Base-by-base conservation (phyloP, 169 alveolate species). In the Plasmodium cynomolgi region DNA sequence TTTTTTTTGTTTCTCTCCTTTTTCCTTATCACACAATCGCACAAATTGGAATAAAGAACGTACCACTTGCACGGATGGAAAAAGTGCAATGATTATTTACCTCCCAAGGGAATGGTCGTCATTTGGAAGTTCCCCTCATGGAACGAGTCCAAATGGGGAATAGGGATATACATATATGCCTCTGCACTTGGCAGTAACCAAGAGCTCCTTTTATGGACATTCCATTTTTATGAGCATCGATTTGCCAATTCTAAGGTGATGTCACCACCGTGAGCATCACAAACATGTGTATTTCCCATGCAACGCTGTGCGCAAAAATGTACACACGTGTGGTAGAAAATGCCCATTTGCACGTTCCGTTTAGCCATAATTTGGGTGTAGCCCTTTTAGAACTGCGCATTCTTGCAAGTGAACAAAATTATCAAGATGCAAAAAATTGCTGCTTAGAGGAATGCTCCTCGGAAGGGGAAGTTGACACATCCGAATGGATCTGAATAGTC, bases 241-340 rank as follows among this genome's bases (percentile, higher is more conserved):
- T 20, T 13, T 50, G 9, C n/a, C 15, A 54, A 54, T 50, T 81
- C 71, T 56, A n/a, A 62, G 33, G 75, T 26, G 11, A 2, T 62
- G 33, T n/a, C 33, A 62, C 75, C 34, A 62, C 26, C 13, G 75
- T 81, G 39, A 81, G 37, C 77, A 20, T 47, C 72, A 20, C 31
- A 37, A 11, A 1, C 31, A 15, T 50, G 34, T 37, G 77, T 72
- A 11, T 50, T 84, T 71, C 74, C 68, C 54, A 84, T 84, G 92
- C 92, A 84, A 68, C 47, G 73, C 20, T 41, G 92, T 84, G 92
- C 92, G 92, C 5, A 37, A 71, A 29, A 33, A 71, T 31, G 75
- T 31, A 9, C 54, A 84, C 33, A 39, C 15, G 3, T 11, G 23
- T 29, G 56, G 2, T 33, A 20, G 15, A 6, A 80, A 39, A 44